Evolutionary conservation across 768 basidiomycete genomes (phyloP), one percentile per base, ranked within the genome.

Genomic region (Agrocybe pediades): DNA sequence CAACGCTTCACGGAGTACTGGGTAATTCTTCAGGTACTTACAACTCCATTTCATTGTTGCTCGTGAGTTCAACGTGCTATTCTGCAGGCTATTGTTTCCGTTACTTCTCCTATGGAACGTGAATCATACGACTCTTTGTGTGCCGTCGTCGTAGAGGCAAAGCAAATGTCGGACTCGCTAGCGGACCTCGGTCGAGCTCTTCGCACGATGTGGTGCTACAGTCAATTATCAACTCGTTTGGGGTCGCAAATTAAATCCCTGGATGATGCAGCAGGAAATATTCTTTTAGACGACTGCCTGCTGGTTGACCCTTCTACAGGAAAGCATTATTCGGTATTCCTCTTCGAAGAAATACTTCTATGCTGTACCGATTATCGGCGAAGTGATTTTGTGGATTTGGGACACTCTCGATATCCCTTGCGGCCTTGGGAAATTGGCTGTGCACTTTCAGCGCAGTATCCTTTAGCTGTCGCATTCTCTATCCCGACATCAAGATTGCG

Each of bases 371-470:
- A 74, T 40, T 65, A 57, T 40, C 43, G 51, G 13, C 23, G 54
- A 51, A 30, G 51, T 33, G 56, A 54, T 6, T 40, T 41, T 29
- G 56, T 52, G 50, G 47, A 40, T 25, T 27, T 51, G 20, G 53
- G 53, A 27, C 43, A 54, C 33, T 55, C 56, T 4, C 26, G 54
- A 33, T 74, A 75, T 55, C 74, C 74, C 1, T 64, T 74, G 3
- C 53, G 59, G 9, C 54, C 72, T 2, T 77, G 75, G 75, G 71
- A 74, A 55, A 49, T 74, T 8, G 76, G 76, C 1, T 68, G 70
- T 7, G 74, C 71, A 0, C 59, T 74, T 21, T 57, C 63, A 39
- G 58, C 63, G 43, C 59, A 43, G 11, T 62, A 61, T 20, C 63
- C 65, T 1, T 50, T 75, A 27, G 61, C 67, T 40, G 53, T 74